Percentiles rank a stretch among this genome's conserved stretches.
phyloP scores from a whole-genome alignment of 2,329 filamentous ascomycete genomes.

The Stenocarpella maydis region DNA sequence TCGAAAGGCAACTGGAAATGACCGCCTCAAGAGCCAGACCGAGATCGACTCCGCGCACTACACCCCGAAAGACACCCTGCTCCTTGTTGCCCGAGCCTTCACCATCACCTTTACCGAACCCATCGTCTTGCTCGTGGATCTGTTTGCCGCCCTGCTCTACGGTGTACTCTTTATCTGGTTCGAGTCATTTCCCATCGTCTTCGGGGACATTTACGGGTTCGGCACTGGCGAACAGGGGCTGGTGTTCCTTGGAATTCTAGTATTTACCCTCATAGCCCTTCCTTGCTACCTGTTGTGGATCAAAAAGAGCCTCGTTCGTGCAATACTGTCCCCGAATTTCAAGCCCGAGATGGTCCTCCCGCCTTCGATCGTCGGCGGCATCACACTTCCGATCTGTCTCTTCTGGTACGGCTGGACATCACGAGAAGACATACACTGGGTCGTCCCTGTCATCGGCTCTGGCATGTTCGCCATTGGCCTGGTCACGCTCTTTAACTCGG shows the following conservation, averaged over 20 bases:
- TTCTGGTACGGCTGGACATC: constrained; percentile 74
- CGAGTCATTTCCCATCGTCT: constrained; percentile 11
- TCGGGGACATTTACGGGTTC: constrained; percentile 3
- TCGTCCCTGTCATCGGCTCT: constrained; percentile 61
- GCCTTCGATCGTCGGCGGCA: neutral
- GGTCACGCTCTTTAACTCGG: constrained; percentile 1
- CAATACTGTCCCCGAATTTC: neutral
- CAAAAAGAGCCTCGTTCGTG: neutral
- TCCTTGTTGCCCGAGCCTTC: neutral
- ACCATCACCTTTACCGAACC: neutral
- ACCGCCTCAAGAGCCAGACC: neutral
- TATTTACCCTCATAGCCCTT: neutral
- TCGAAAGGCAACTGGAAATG: neutral
- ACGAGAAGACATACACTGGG: constrained; percentile 62
- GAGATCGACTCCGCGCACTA: neutral
- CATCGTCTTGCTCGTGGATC: neutral
- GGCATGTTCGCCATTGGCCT: constrained; percentile 48
- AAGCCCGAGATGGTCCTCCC: constrained; percentile 5
- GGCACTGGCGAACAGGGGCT: neutral
- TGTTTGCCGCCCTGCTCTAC: neutral
- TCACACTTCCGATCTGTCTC: constrained; percentile 44
- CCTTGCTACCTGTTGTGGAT: neutral
- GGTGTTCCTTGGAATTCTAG: neutral
- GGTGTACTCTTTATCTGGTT: constrained; percentile 10
- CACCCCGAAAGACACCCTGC: neutral